Conservation (phyloP, 208 protist genomes). For the Trypanosoma lewisi region DNA sequence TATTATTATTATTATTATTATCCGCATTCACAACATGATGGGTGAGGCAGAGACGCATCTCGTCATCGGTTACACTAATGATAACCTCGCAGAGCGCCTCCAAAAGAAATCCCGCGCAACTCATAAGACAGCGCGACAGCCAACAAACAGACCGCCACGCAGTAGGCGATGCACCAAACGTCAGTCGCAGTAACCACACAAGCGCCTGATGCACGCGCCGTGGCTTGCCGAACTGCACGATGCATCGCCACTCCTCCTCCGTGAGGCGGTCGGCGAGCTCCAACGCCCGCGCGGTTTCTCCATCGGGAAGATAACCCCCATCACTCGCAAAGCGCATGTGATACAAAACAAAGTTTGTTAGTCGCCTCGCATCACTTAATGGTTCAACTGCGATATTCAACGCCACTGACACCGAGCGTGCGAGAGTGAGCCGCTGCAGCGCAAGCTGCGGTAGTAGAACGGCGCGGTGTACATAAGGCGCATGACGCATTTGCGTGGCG, state of each 20-base stretch:
- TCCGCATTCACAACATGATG: background rate
- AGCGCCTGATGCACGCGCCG: slow-evolving; percentile 46
- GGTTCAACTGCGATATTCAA: slow-evolving; percentile 36
- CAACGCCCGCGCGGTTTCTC: slow-evolving; percentile 12
- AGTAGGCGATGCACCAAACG: slow-evolving; percentile 14
- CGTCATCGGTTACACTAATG: slow-evolving; percentile 29
- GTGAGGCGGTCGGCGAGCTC: slow-evolving; percentile 46
- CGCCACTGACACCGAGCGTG: slow-evolving; percentile 40
- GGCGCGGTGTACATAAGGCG: slow-evolving; percentile 24
- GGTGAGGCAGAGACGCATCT: slow-evolving; percentile 8
- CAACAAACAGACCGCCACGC: slow-evolving; percentile 23
- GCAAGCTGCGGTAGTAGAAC: slow-evolving; percentile 32
- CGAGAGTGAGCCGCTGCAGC: slow-evolving; percentile 50
- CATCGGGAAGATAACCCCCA: slow-evolving; percentile 12
- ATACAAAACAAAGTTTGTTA: slow-evolving; percentile 49
- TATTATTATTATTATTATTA: background rate
- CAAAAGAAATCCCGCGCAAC: slow-evolving; percentile 45
- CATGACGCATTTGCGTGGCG: slow-evolving; percentile 24
- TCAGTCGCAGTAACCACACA: slow-evolving; percentile 41
- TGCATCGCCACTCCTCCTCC: slow-evolving; percentile 55
- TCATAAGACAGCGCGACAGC: slow-evolving; percentile 43
- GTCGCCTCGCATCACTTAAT: slow-evolving; percentile 25
- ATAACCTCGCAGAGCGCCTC: slow-evolving; percentile 66
- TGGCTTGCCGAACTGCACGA: slow-evolving; percentile 48
- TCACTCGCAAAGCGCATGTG: slow-evolving; percentile 18